phyloP scores from a whole-genome alignment of 176 grass and related monocot species.

The Zea mays region DNA sequence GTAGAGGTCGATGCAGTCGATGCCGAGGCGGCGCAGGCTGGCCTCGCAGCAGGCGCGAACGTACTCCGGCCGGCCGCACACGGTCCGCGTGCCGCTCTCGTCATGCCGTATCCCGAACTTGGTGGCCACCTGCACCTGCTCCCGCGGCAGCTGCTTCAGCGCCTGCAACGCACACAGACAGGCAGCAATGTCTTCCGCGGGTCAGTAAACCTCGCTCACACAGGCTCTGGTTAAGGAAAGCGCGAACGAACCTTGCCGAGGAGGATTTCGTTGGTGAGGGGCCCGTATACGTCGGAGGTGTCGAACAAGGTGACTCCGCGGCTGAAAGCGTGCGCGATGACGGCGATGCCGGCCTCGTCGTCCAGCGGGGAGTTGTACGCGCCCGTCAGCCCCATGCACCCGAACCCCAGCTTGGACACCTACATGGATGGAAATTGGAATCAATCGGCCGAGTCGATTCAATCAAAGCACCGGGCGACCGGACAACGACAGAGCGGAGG shows the following conservation, averaged over 20 bases:
- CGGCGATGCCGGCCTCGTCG: slow-evolving; percentile 49
- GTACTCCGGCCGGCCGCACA: slow-evolving; percentile 62
- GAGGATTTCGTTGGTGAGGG: slow-evolving; percentile 63
- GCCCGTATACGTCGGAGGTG: slow-evolving; percentile 74
- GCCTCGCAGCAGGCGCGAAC: slow-evolving; percentile 72
- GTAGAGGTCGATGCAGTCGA: slow-evolving; percentile 72
- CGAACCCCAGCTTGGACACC: slow-evolving; percentile 85
- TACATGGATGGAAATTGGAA: background rate
- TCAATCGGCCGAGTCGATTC: too few relatives aligned
- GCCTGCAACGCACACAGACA: slow-evolving; percentile 6
- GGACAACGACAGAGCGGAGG: too few relatives aligned
- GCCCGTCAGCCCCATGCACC: slow-evolving; percentile 68
- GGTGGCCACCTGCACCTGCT: slow-evolving; percentile 81
- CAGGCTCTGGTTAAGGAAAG: too few relatives aligned
- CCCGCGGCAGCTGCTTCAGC: slow-evolving; percentile 67
- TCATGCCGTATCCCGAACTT: slow-evolving; percentile 62
- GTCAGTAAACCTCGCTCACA: too few relatives aligned
- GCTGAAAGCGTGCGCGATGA: slow-evolving; percentile 68
- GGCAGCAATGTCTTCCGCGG: background rate
- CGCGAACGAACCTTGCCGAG: too few relatives aligned
- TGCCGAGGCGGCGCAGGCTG: slow-evolving; percentile 57
- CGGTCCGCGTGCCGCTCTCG: background rate
- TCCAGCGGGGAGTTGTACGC: slow-evolving; percentile 54
- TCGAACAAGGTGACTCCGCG: slow-evolving; percentile 92
- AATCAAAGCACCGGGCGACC: too few relatives aligned